These are phyloP conservation scores for Saccharum officinarum DNA, from an alignment of 176 grass and related monocot genomes.

Conservation along the genomic window DNA sequence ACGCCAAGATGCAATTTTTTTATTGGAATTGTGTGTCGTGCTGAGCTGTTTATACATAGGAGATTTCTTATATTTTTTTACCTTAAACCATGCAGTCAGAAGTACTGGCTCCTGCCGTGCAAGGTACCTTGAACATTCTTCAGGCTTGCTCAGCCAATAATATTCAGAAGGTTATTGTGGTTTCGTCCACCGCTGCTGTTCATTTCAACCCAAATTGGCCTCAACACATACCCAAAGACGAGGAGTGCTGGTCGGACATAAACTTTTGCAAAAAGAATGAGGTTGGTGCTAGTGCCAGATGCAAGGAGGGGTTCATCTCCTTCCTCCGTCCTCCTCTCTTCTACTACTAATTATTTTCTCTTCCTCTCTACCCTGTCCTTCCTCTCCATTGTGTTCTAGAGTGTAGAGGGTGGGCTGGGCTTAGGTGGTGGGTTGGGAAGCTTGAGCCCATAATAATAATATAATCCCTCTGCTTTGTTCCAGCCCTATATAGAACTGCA, in stretches of 20 bases:
- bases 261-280: slow-evolving; percentile 15
- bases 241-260: slow-evolving; percentile 51
- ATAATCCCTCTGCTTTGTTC: too few relatives aligned
- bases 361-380: neutral
- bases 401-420: too few relatives aligned
- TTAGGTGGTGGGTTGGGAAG: too few relatives aligned
- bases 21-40: neutral
- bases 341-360: too few relatives aligned
- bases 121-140: slow-evolving; percentile 37
- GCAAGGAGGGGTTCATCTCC: neutral
- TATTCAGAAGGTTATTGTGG: slow-evolving; percentile 27
- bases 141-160: slow-evolving; percentile 19
- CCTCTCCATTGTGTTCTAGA: too few relatives aligned
- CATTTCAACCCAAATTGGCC: slow-evolving; percentile 34
- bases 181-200: slow-evolving; percentile 24
- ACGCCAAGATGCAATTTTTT: neutral
- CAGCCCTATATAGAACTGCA: neutral
- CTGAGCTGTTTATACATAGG: neutral
- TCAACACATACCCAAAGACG: slow-evolving; percentile 27
- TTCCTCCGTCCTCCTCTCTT: neutral
- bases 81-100: slow-evolving; percentile 33
- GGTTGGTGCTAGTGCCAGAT: neutral
- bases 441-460: too few relatives aligned
- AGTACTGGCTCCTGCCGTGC: slow-evolving; percentile 34
- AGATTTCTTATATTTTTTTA: neutral